These are phyloP conservation scores for Fusarium sp. DNA, from an alignment of 2,329 filamentous ascomycete genomes.

Conservation along the genomic window DNA sequence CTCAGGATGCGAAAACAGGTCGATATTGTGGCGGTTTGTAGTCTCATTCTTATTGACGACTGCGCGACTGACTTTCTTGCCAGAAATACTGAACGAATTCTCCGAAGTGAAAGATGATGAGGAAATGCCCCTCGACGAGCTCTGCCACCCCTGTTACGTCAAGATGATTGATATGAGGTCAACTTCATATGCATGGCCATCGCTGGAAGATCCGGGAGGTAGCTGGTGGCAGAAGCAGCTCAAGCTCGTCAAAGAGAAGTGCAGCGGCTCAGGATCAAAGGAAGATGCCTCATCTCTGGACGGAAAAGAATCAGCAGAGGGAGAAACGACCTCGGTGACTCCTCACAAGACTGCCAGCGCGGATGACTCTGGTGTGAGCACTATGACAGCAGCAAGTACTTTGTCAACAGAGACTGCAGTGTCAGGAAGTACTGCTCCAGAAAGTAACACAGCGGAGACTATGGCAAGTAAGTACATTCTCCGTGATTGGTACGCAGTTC, in stretches of 20 bases:
- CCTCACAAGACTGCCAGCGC: not conserved
- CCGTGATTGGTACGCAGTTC: not conserved
- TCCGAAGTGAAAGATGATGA: not conserved
- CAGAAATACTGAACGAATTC: not conserved
- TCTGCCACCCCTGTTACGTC: slow-evolving; percentile 10
- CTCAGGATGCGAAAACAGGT: not conserved
- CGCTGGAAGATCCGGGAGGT: not conserved
- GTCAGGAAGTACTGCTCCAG: not conserved
- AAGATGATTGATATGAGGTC: not conserved
- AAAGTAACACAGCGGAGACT: not conserved
- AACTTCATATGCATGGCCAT: not conserved
- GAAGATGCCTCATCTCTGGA: not conserved
- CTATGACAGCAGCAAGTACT: not conserved
- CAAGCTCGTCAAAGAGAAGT: not conserved
- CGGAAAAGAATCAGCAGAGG: not conserved
- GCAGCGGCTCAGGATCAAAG: not conserved
- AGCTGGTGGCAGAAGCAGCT: not conserved
- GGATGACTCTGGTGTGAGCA: not conserved
- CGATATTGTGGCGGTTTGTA: not conserved
- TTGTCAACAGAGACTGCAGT: not conserved
- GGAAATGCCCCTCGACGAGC: not conserved
- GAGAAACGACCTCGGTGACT: not conserved
- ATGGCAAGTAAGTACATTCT: not conserved
- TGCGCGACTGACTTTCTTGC: not conserved
- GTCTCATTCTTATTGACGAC: accelerated